phyloP scores from a whole-genome alignment of 495 filamentous ascomycete species.

The Usnea hakonensis region DNA sequence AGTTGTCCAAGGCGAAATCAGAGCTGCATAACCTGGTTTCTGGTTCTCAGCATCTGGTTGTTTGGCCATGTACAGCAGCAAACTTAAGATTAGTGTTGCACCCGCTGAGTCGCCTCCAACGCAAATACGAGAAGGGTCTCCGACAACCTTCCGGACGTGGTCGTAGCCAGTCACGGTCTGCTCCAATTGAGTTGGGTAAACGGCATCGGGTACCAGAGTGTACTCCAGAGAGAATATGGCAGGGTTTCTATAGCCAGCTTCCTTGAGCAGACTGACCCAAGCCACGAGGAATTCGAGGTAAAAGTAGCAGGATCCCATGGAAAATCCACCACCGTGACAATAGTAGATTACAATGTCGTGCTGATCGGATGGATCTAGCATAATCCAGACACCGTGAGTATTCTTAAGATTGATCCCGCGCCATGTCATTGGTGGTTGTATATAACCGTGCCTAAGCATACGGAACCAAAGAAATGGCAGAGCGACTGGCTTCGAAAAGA shows the following conservation, averaged over 20 bases:
- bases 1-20: constrained; percentile 40
- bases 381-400: constrained; percentile 57
- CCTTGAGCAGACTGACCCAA: constrained; percentile 50
- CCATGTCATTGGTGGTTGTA: constrained; percentile 54
- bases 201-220: constrained; percentile 64
- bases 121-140: constrained; percentile 49
- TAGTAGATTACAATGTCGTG: constrained; percentile 70
- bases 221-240: constrained; percentile 75
- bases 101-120: constrained; percentile 71
- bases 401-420: constrained; percentile 38
- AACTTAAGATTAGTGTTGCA: constrained; percentile 56
- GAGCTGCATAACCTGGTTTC: constrained; percentile 49
- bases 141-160: constrained; percentile 48
- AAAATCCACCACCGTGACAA: constrained; percentile 69
- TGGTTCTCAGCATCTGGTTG: constrained; percentile 28
- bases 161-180: constrained; percentile 59
- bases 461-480: constrained; percentile 66
- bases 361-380: constrained; percentile 38
- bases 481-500: constrained; percentile 64
- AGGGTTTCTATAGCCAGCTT: constrained; percentile 58
- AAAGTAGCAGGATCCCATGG: constrained; percentile 70
- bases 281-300: constrained; percentile 72
- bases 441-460: constrained; percentile 60
- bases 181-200: constrained; percentile 60
- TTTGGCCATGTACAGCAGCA: constrained; percentile 52